Evolutionary conservation across 495 filamentous ascomycete genomes (phyloP).

Genomic region (Aspergillus avenaceus): DNA sequence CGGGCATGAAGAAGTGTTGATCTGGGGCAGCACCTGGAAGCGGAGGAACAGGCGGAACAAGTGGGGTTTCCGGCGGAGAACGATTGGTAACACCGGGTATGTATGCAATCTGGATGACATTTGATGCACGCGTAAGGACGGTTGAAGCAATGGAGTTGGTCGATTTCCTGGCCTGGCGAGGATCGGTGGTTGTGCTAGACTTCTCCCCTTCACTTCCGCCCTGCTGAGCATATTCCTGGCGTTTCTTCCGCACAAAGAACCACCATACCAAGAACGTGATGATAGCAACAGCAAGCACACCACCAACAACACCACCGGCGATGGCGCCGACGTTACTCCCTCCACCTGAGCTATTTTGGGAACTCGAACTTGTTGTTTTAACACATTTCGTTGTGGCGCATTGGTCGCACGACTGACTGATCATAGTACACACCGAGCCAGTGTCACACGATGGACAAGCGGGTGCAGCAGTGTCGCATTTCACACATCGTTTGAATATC

Average conservation of each 20-base stretch:
- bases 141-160: constrained; percentile 91
- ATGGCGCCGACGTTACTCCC: constrained; percentile 74
- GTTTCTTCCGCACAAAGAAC: constrained; percentile 77
- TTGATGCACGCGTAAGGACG: constrained; percentile 90
- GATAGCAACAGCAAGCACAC: constrained; percentile 61
- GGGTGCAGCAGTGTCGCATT: constrained; percentile 38
- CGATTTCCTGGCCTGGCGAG: constrained; percentile 78
- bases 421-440: constrained; percentile 53
- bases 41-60: constrained; percentile 88
- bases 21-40: constrained; percentile 74
- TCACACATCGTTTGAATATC: constrained; percentile 46
- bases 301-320: constrained; percentile 79
- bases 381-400: constrained; percentile 62
- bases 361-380: constrained; percentile 32
- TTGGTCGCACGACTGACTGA: constrained; percentile 47
- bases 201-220: constrained; percentile 50
- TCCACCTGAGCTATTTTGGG: constrained; percentile 17
- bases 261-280: constrained; percentile 79
- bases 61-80: constrained; percentile 73
- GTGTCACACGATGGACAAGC: constrained; percentile 46
- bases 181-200: constrained; percentile 54
- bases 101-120: constrained; percentile 98
- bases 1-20: constrained; percentile 91
- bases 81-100: constrained; percentile 97
- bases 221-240: constrained; percentile 54